Base-by-base conservation (phyloP, 306 rosid species). In the Trifolium dubium region DNA sequence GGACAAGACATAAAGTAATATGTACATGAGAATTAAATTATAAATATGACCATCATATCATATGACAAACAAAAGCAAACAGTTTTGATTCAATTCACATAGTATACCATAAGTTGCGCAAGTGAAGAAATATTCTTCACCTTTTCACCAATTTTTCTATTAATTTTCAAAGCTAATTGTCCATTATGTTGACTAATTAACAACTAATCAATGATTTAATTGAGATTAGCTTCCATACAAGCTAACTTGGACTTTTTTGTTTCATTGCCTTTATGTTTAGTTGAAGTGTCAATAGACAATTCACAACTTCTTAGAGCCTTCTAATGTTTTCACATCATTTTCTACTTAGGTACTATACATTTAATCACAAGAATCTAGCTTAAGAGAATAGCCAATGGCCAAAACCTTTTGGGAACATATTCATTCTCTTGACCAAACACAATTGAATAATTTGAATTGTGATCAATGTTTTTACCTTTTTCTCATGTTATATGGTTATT, bases 201-300 rank as follows among this genome's bases (percentile, higher is more conserved):
- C 47, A 75, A 74, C 44, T n/a, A 75, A 67, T 60, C 76, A 74
- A 74, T 80, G 53, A 49, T 50, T 46, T 7, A 3, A 9, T 73
- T 39, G 61, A 61, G 50, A 68, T 69, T 12, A 37, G 50, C 59
- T 35, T 73, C 75, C 60, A 67, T 39, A 14, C 59, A 67, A 53
- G 67, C 54, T 23, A 46, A 75, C 69, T 76, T 71, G 40, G 40
- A 37, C 40, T 55, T 79, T 59, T 65, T 39, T 46, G 78, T 56
- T 47, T 65, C 51, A 55, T 7, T 77, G 65, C 19, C 80, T 82
- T 55, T 70, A 64, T 66, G 10, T 32, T 29, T 51, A 63, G 74
- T 68, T 74, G 83, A 82, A 78, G 53, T n/a, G 77, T 60, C 80
- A 82, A 54, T 53, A 40, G 32, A 73, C 44, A 49, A 64, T 59